phyloP scores from a whole-genome alignment of 208 protist genomes.

The Leptomonas seymouri region DNA sequence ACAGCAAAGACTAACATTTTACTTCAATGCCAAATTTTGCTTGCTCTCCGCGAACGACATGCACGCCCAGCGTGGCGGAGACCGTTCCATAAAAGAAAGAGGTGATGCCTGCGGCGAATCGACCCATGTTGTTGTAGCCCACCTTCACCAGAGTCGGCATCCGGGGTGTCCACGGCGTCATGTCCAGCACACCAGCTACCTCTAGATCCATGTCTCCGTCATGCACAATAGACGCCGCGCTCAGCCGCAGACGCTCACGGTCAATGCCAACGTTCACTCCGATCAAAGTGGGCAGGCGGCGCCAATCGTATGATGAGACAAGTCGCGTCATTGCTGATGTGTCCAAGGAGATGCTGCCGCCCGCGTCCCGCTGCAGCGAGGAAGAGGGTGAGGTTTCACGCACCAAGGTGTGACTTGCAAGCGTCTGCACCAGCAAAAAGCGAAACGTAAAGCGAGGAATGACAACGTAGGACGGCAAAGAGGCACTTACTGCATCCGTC shows the following conservation, averaged over 20 bases:
- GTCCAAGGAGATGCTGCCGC: conserved; percentile 13
- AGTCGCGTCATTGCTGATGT: conserved; percentile 8
- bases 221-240: conserved; percentile 73
- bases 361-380: conserved; percentile 18
- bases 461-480: conserved; percentile 14
- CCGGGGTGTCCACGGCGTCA: conserved; percentile 50
- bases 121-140: conserved; percentile 69
- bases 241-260: conserved; percentile 63
- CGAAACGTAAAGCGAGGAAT: conserved; percentile 21
- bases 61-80: conserved; percentile 63
- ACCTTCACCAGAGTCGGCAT: conserved; percentile 71
- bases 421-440: conserved; percentile 52
- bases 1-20: conserved; percentile 37
- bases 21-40: conserved; percentile 77
- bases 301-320: conserved; percentile 47
- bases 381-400: conserved; percentile 9
- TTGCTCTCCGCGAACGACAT: conserved; percentile 47
- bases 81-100: conserved; percentile 66
- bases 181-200: conserved; percentile 57
- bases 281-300: conserved; percentile 63
- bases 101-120: conserved; percentile 59
- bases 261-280: conserved; percentile 52
- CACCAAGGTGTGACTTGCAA: conserved; percentile 38
- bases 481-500: neutral
- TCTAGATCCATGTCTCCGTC: conserved; percentile 65